Conservation (phyloP, 192 early-diverging fungal species). For the Entophlyctis helioformis region DNA sequence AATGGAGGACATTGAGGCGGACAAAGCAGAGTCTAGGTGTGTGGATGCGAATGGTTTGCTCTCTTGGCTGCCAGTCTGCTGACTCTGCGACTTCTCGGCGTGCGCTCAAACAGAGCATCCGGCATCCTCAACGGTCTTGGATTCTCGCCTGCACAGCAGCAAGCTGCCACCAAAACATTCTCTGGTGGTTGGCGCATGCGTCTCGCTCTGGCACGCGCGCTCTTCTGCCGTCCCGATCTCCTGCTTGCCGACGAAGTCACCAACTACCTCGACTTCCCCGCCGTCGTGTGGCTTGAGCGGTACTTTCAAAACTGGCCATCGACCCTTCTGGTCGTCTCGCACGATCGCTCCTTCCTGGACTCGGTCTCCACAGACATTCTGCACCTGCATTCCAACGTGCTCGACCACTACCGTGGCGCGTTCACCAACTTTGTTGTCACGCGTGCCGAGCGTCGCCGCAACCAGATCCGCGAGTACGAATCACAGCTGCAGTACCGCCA, state of each 20-base stretch:
- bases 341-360: constrained; percentile 96
- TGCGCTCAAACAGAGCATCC: constrained; percentile 20
- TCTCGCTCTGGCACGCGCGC: constrained; percentile 67
- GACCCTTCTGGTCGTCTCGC: constrained; percentile 90
- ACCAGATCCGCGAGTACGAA: constrained; percentile 90
- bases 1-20: constrained; percentile 89
- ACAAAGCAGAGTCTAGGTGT: constrained; percentile 86
- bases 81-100: too few relatives aligned
- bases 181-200: constrained; percentile 82
- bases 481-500: constrained; percentile 85
- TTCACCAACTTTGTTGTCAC: constrained; percentile 83
- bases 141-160: constrained; percentile 54
- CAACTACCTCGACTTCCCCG: constrained; percentile 68
- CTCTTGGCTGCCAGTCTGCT: too few relatives aligned
- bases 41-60: too few relatives aligned
- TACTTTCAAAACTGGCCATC: constrained; percentile 87
- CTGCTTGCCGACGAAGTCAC: constrained; percentile 74
- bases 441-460: constrained; percentile 80
- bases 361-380: constrained; percentile 95
- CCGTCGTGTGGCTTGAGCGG: constrained; percentile 94
- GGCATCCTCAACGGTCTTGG: constrained; percentile 55
- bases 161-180: constrained; percentile 51
- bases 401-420: constrained; percentile 95
- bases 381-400: constrained; percentile 82
- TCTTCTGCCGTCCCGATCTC: constrained; percentile 74